phyloP scores from a whole-genome alignment of 2,329 filamentous ascomycete genomes.

The Iodosphaeria phyllophila region DNA sequence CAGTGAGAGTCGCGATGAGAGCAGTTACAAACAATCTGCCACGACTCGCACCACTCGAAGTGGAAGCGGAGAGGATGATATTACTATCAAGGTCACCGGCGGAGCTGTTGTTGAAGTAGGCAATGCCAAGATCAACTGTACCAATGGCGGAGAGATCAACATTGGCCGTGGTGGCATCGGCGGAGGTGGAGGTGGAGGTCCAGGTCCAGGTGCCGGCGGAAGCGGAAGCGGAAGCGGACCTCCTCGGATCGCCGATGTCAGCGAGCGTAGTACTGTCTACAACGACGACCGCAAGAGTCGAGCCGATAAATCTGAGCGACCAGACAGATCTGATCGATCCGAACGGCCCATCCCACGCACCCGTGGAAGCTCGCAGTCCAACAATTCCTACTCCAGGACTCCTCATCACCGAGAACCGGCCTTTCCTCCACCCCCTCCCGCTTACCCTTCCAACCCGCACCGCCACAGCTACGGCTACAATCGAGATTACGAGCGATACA shows the following conservation, averaged over 20 bases:
- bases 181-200: conserved; percentile 1
- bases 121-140: conserved; percentile 37
- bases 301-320: conserved; percentile 13
- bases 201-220: too few relatives aligned
- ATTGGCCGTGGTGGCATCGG: conserved; percentile 22
- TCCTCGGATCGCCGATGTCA: too few relatives aligned
- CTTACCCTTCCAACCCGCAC: too few relatives aligned
- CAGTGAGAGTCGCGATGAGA: conserved; percentile 42
- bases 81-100: conserved; percentile 41
- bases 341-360: conserved; percentile 25
- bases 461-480: too few relatives aligned
- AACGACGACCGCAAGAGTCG: conserved; percentile 25
- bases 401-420: too few relatives aligned
- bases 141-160: conserved; percentile 40
- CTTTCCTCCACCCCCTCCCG: too few relatives aligned
- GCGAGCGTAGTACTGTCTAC: conserved; percentile 30
- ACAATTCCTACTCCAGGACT: too few relatives aligned
- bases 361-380: conserved; percentile 30
- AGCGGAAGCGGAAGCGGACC: too few relatives aligned
- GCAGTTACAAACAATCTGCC: conserved; percentile 41
- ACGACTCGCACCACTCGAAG: conserved; percentile 42
- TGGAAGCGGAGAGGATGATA: conserved; percentile 32
- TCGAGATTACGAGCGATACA: too few relatives aligned
- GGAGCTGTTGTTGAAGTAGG: conserved; percentile 35
- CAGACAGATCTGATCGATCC: too few relatives aligned